Evolutionary conservation across 768 basidiomycete genomes (phyloP), one percentile per base, ranked within the genome.

Genomic region (Termitomyces titanicus): DNA sequence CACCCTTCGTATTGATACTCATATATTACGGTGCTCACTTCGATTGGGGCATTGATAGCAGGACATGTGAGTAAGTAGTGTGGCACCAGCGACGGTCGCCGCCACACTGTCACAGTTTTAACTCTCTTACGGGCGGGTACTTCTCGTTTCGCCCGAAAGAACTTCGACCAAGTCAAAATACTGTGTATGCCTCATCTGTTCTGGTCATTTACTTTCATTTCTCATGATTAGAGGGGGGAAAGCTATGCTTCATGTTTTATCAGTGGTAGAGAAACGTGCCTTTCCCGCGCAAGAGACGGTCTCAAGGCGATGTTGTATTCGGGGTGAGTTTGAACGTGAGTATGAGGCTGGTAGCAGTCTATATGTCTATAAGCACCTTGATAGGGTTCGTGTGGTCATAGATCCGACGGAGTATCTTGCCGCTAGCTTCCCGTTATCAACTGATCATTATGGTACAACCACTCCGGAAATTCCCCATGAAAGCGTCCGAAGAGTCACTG

Each of bases 401-500:
- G 24, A 49, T 38, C 47, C 8, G n/a, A 25, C 37, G 17, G 42
- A 31, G 25, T 33, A 47, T 17, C 47, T 3, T 47, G 55, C 20
- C 17, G 18, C 11, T 40, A 33, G 44, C 24, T 44, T 58, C 54
- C 54, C 29, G 43, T 58, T 49, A 52, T 53, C 55, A 49, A 44
- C n/a, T n/a, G n/a, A n/a, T n/a, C n/a, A n/a, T n/a, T 56, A 52
- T 45, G 31, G 47, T 60, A 57, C 52, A 55, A 18, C 31, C 35
- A 22, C 13, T 50, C 47, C 37, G 46, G 31, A 48, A 17, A 2
- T 20, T 43, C 43, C 44, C 5, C n/a, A 50, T 8, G 34, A 33
- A 33, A n/a, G 48, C 40, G 17, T 22, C 35, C 27, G 18, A 54
- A 40, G 12, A 11, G 35, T 79, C 74, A 85, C 71, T 72, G 74